Evolutionary conservation across 2,329 filamentous ascomycete species (phyloP), one percentile per base, ranked within the genome.

Genomic region (Xylariales sp.): DNA sequence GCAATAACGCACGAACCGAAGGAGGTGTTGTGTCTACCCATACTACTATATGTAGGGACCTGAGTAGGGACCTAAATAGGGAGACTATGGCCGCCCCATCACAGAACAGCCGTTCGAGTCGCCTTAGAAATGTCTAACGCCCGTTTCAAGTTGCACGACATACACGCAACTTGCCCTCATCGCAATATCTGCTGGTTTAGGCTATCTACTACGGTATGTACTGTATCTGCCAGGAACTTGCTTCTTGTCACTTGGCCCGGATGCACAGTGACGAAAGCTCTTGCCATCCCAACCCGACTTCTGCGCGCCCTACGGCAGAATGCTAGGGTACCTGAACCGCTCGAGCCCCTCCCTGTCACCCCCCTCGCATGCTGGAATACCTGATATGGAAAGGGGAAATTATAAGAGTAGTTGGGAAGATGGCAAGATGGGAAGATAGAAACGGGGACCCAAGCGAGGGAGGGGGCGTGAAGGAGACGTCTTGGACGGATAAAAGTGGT

Each of bases 211-310:
- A 23, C 23, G 23, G 23, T 23, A 1, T 23, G 23, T 23, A 23
- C 23, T 23, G 23, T 23, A 23, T 58, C 43, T 43, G 45, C 36
- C 50, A 57, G 56, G 30, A 61, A 55, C 46, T 60, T 30, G 41
- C 32, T 54, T 16, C 41, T 52, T 56, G 45, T 30, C 45, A 32
- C 46, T 43, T 43, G 41, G 34, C 18, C 48, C 23, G 49, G 30
- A 70, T 69, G 66, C 66, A 67, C 16, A 57, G 69, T 67, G 66
- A 70, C 63, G 69, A 69, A 71, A 67, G 69, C 53, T 32, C 56
- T 58, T 53, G 50, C 60, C 56, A 53, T 30, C 60, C 50, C n/a
- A 53, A 55, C 23, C 57, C 46, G 52, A 53, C 53, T 36, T 41
- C 34, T n/a, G 39, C 34, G 52, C 46, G 57, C 58, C 53, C 43